These are phyloP conservation scores for Bidens hawaiensis DNA, from an alignment of 140 eudicot genomes.

Conservation along the genomic window DNA sequence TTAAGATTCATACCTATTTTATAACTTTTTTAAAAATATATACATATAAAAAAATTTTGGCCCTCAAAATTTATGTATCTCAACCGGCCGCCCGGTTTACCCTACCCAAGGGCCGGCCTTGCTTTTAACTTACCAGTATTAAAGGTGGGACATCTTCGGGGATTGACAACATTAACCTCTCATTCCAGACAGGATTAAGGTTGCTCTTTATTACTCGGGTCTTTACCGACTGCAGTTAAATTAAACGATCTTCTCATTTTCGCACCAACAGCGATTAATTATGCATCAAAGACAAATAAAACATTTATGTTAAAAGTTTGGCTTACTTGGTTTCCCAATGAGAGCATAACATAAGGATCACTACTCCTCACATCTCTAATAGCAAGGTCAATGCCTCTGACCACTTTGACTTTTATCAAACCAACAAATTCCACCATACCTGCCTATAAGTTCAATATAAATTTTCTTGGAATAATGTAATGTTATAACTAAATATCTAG, in stretches of 20 bases:
- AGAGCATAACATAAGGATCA: conserved; percentile 91
- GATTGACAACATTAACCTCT: conserved; percentile 85
- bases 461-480: background rate
- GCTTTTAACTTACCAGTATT: conserved; percentile 70
- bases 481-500: too few species aligned
- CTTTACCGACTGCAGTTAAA: conserved; percentile 72
- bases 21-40: too few species aligned
- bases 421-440: conserved; percentile 99
- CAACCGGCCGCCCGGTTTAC: too few species aligned
- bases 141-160: conserved; percentile 79
- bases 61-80: too few species aligned
- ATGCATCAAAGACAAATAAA: background rate
- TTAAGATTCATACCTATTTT: too few species aligned
- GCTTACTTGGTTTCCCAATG: conserved; percentile 83
- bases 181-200: conserved; percentile 97
- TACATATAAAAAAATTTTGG: too few species aligned
- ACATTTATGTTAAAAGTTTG: background rate
- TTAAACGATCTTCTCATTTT: background rate
- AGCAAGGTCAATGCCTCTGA: conserved; percentile 81
- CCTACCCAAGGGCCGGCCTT: too few species aligned
- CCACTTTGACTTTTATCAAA: conserved; percentile 79
- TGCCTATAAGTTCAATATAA: conserved; percentile 44
- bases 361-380: conserved; percentile 83
- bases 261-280: background rate
- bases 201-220: conserved; percentile 82